These are phyloP conservation scores for Coriolopsis trogii DNA, from an alignment of 1,284 basidiomycete species.

Conservation along the genomic window DNA sequence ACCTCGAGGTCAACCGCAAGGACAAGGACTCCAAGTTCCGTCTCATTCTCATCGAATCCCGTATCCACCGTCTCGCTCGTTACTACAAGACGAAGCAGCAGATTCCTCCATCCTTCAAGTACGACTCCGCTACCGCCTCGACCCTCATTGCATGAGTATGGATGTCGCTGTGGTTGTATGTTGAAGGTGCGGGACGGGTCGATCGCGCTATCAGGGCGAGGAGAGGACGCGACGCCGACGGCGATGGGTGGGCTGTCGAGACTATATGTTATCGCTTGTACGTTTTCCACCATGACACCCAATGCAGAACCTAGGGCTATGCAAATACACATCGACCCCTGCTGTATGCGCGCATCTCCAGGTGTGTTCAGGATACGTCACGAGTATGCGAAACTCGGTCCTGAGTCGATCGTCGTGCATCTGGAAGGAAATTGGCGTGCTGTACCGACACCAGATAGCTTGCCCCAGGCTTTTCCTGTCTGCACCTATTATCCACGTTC, in stretches of 20 bases:
- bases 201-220: constrained; percentile 4
- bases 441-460: too few species aligned
- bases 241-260: constrained; percentile 23
- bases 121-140: constrained; percentile 91
- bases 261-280: constrained; percentile 30
- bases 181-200: constrained; percentile 15
- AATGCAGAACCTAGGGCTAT: constrained; percentile 32
- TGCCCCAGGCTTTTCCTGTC: too few species aligned
- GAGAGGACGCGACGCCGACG: constrained; percentile 14
- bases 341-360: too few species aligned
- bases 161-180: constrained; percentile 15
- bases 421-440: too few species aligned
- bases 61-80: constrained; percentile 93
- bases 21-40: constrained; percentile 99
- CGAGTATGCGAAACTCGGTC: too few species aligned
- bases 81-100: constrained; percentile 99
- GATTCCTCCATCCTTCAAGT: constrained; percentile 97
- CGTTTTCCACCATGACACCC: constrained; percentile 33
- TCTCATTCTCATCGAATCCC: constrained; percentile 97
- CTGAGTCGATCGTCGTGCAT: too few species aligned
- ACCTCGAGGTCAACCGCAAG: constrained; percentile 97
- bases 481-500: too few species aligned
- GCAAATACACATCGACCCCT: too few species aligned
- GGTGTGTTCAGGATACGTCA: background rate
- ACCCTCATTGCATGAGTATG: constrained; percentile 72